Conservation (phyloP, 371 early-diverging fungal species). For the Mortierella sp. region DNA sequence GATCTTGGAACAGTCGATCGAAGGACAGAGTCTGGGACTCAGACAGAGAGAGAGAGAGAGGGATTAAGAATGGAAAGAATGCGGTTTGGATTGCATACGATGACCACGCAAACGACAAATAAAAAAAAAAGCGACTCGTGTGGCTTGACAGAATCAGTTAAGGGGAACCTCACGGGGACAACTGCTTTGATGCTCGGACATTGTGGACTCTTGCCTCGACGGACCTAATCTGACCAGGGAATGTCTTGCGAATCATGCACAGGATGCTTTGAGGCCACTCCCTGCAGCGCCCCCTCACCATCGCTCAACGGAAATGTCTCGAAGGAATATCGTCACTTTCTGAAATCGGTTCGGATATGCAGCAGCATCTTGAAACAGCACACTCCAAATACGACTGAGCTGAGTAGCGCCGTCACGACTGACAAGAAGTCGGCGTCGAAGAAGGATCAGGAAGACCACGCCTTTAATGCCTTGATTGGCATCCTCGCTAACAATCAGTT, state of each 20-base stretch:
- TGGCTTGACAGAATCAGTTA: too few species aligned
- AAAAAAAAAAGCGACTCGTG: too few species aligned
- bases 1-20: too few species aligned
- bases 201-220: not conserved
- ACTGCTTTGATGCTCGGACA: not conserved
- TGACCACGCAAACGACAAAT: too few species aligned
- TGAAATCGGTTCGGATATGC: conserved; percentile 35
- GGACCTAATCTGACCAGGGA: not conserved
- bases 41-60: too few species aligned
- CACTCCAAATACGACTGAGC: not conserved
- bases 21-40: too few species aligned
- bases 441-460: conserved; percentile 31
- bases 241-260: conserved; percentile 55
- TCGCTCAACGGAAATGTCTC: conserved; percentile 38
- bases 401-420: not conserved
- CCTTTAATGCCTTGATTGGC: conserved; percentile 31
- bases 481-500: conserved; percentile 42
- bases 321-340: conserved; percentile 47
- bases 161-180: too few species aligned
- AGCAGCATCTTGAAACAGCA: not conserved
- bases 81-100: too few species aligned
- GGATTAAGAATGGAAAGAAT: too few species aligned
- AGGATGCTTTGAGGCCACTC: conserved; percentile 50
- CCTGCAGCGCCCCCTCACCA: conserved; percentile 38
- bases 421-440: not conserved